Base-by-base conservation (phyloP, 148 eudicot species). In the Fagopyrum homotropicum region DNA sequence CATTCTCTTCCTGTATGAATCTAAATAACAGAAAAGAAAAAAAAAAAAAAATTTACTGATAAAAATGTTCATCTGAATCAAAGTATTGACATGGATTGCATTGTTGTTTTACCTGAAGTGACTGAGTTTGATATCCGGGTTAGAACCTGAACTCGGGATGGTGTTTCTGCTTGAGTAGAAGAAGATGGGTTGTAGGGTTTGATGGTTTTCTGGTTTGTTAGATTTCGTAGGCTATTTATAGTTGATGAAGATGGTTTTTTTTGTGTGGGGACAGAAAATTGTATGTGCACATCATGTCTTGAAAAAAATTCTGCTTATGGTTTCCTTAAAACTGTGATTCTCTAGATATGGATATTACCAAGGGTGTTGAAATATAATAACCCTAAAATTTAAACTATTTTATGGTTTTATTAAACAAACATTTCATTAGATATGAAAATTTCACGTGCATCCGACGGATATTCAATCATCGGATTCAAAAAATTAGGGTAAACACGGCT, bases 281-380 rank as follows among this genome's bases (percentile, higher is more conserved):
- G 47, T 63, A 80, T 82, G 85, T 61, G 77, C 76, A 77, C 82
- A 82, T 82, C 76, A 79, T 82, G 78, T 50, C 77, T 63, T 35
- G 1, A 16, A 30, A 30, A 50, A 71, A 9, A 54, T 76, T 35
- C 75, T 72, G 46, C 17, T 61, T 61, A 73, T 74, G 75, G 79
- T 80, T 83, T 78, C 85, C 83, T 83, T 77, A 83, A 83, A 83
- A 80, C 54, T 77, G 74, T 16, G 81, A 83, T 83, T 83, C 85
- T 70, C 17, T 49, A 19, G 40, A 75, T 81, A 77, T 80, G 82
- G 76, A 49, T 22, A 57, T 57, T 57, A 57, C 63, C 3, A 17
- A 57, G 63, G 63, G 63, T 29, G 22, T 19, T 19, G 63, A 57
- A 29, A 49, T 9, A 49, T 35, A 1, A 35, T 35, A 35, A 35